phyloP scores from a whole-genome alignment of 2,329 filamentous ascomycete species.

The Periglandula ipomoeae region DNA sequence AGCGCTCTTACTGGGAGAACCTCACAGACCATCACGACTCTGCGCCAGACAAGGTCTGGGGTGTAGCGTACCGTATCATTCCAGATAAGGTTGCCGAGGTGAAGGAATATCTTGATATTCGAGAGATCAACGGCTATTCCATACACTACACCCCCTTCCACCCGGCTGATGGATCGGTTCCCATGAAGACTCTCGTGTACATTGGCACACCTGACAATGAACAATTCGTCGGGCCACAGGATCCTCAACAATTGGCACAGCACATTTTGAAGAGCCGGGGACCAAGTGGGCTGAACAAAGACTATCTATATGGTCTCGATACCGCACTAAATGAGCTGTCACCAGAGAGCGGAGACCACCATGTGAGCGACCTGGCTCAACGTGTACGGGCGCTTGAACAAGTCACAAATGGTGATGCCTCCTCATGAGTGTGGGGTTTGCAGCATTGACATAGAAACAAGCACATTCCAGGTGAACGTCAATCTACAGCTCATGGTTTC shows the following conservation, averaged over 20 bases:
- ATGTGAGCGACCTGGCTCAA: conserved; percentile 72
- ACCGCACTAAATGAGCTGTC: conserved; percentile 63
- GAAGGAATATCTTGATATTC: conserved; percentile 82
- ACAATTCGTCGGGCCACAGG: conserved; percentile 81
- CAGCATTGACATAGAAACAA: neutral
- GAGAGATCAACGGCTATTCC: conserved; percentile 94
- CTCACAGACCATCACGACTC: conserved; percentile 58
- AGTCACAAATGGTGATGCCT: conserved; percentile 2
- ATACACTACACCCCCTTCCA: conserved; percentile 87
- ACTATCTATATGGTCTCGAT: conserved; percentile 81
- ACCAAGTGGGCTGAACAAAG: conserved; percentile 80
- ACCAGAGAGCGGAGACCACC: conserved; percentile 68
- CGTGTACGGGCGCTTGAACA: conserved; percentile 54
- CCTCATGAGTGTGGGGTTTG: neutral
- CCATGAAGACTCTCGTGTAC: conserved; percentile 64
- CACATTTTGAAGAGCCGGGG: conserved; percentile 72
- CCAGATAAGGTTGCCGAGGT: conserved; percentile 67
- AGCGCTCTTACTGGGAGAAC: conserved; percentile 71
- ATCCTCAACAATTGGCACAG: conserved; percentile 65
- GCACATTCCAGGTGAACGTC: neutral
- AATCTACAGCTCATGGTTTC: neutral
- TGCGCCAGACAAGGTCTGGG: conserved; percentile 68
- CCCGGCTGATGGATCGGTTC: conserved; percentile 26
- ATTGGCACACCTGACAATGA: conserved; percentile 90
- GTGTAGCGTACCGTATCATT: conserved; percentile 80